phyloP scores from a whole-genome alignment of 2,329 filamentous ascomycete genomes.

The Fusarium sp. region DNA sequence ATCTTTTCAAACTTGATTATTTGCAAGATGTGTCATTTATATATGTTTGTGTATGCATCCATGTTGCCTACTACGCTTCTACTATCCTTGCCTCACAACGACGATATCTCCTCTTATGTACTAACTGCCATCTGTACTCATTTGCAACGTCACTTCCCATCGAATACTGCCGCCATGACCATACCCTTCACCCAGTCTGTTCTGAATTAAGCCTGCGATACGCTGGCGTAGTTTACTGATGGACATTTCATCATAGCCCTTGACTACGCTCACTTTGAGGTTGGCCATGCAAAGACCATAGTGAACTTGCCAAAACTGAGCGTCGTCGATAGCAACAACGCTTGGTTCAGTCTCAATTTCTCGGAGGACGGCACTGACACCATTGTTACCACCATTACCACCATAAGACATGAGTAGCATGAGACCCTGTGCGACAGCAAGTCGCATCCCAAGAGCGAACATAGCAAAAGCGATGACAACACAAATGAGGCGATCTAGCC shows the following conservation, averaged over 20 bases:
- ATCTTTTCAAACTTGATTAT: background rate
- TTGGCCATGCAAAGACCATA: slow-evolving; percentile 98
- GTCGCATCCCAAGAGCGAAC: slow-evolving; percentile 85
- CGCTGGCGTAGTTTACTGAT: slow-evolving; percentile 80
- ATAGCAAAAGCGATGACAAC: slow-evolving; percentile 86
- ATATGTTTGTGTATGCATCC: slow-evolving; percentile 5
- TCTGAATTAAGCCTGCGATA: slow-evolving; percentile 82
- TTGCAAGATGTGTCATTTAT: background rate
- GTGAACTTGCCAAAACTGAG: slow-evolving; percentile 98
- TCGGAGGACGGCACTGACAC: slow-evolving; percentile 79
- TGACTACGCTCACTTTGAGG: slow-evolving; percentile 78
- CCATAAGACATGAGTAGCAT: slow-evolving; percentile 96
- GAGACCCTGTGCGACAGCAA: slow-evolving; percentile 86
- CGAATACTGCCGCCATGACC: slow-evolving; percentile 80
- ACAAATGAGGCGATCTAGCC: slow-evolving; percentile 86
- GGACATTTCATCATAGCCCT: slow-evolving; percentile 75
- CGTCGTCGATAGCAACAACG: slow-evolving; percentile 84
- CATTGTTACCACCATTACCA: slow-evolving; percentile 54
- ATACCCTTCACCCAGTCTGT: slow-evolving; percentile 88
- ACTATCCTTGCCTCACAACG: background rate
- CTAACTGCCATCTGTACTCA: slow-evolving; percentile 59
- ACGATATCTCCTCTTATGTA: slow-evolving; percentile 22
- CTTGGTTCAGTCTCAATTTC: slow-evolving; percentile 86
- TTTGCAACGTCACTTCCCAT: slow-evolving; percentile 95
- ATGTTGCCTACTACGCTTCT: background rate